Percentiles rank a stretch among this genome's conserved stretches.
phyloP scores from a whole-genome alignment of 257 asterid species.

The Knoxia roxburghii region DNA sequence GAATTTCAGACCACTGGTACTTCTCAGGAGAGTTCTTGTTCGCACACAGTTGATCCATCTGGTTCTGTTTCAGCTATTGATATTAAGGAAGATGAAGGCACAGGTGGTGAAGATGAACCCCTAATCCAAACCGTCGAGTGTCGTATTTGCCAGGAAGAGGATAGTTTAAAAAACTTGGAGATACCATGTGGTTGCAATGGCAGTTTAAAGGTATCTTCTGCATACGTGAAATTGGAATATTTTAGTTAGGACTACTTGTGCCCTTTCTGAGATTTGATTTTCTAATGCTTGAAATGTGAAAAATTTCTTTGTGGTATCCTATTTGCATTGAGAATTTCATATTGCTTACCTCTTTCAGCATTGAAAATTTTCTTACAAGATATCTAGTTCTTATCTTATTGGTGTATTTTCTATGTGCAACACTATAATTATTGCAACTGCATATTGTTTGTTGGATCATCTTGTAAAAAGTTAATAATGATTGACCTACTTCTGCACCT shows the following conservation, averaged over 20 bases:
- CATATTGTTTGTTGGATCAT: background rate
- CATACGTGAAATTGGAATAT: background rate
- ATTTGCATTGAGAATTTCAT: background rate
- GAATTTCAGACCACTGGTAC: constrained; percentile 19
- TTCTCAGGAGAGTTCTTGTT: constrained; percentile 18
- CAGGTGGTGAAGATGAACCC: constrained; percentile 35
- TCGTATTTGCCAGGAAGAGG: constrained; percentile 56
- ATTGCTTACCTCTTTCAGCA: too few species aligned
- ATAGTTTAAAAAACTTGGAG: constrained; percentile 33
- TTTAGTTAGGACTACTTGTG: background rate
- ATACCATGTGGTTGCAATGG: constrained; percentile 45
- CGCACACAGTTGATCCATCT: constrained; percentile 21
- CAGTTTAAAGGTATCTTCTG: constrained; percentile 38
- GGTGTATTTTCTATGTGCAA: background rate
- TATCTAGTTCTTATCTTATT: too few species aligned
- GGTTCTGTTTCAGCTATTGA: constrained; percentile 22
- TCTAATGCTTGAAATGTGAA: background rate
- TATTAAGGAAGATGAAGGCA: constrained; percentile 18
- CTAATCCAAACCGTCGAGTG: constrained; percentile 38
- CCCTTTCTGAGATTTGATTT: background rate
- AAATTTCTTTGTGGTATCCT: background rate
- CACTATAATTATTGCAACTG: background rate
- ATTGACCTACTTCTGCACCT: too few species aligned
- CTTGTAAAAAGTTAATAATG: background rate
- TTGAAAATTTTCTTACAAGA: background rate